These are phyloP conservation scores for Pythium phragmitis DNA, from an alignment of 352 stramenopile genomes.

Conservation along the genomic window DNA sequence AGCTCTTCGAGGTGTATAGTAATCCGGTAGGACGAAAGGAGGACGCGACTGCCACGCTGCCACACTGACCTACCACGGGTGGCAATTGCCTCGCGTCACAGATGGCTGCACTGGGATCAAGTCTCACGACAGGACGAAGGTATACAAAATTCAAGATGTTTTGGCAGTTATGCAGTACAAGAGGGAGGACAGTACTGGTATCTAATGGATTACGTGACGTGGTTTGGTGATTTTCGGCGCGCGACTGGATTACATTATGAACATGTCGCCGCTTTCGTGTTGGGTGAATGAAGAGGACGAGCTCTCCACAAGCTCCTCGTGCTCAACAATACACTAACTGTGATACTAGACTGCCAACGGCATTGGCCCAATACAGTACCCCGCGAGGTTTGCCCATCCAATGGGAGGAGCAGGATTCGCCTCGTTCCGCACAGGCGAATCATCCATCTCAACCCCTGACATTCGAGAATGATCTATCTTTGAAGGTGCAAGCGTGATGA, in stretches of 20 bases:
- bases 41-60: background rate
- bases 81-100: conserved; percentile 19
- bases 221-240: background rate
- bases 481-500: background rate
- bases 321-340: too few species aligned
- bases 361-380: background rate
- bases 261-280: background rate
- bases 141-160: conserved; percentile 25
- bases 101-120: conserved; percentile 15
- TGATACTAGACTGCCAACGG: too few species aligned
- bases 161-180: conserved; percentile 14
- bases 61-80: background rate
- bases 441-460: too few species aligned
- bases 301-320: background rate
- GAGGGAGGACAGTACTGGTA: conserved; percentile 7
- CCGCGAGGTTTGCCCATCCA: too few species aligned
- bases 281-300: conserved; percentile 1
- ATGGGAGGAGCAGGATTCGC: too few species aligned
- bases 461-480: background rate
- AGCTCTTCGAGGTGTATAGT: too few species aligned
- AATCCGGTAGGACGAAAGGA: background rate
- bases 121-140: conserved; percentile 2
- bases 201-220: conserved; percentile 1
- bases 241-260: background rate
- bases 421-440: too few species aligned